Conservation (phyloP, 768 basidiomycete genomes). For the Hortiboletus campestris region DNA sequence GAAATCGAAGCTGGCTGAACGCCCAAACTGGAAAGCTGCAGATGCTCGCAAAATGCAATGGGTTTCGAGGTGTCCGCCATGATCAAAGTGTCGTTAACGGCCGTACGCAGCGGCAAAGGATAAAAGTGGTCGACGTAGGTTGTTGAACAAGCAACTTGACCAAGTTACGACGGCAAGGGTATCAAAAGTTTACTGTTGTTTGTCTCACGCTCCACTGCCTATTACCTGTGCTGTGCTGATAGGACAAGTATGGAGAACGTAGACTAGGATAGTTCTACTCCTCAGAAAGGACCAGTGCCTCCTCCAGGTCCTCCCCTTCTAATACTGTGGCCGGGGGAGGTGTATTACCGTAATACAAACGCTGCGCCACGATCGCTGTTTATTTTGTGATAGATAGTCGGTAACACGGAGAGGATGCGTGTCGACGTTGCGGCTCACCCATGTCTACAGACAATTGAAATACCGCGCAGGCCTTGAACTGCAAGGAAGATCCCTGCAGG, state of each 20-base stretch:
- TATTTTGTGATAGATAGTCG: slow-evolving; percentile 10
- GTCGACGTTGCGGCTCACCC: slow-evolving; percentile 44
- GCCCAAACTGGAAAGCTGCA: slow-evolving; percentile 93
- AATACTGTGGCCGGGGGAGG: slow-evolving; percentile 53
- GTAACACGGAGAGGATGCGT: slow-evolving; percentile 6
- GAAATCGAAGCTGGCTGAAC: slow-evolving; percentile 96
- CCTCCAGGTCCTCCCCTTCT: slow-evolving; percentile 65
- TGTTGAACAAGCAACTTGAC: slow-evolving; percentile 18
- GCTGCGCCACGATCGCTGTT: slow-evolving; percentile 69
- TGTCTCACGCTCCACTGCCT: slow-evolving; percentile 23
- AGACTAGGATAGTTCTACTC: slow-evolving; percentile 37
- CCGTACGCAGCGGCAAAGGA: slow-evolving; percentile 16
- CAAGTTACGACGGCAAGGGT: slow-evolving; percentile 13
- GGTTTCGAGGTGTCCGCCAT: slow-evolving; percentile 53
- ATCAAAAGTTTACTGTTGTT: slow-evolving; percentile 32
- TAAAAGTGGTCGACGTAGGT: slow-evolving; percentile 19
- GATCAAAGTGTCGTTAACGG: slow-evolving; percentile 17
- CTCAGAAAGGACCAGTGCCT: slow-evolving; percentile 66
- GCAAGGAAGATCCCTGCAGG: slow-evolving; percentile 64
- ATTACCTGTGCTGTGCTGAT: background rate
- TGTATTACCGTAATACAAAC: slow-evolving; percentile 68
- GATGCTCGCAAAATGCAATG: slow-evolving; percentile 86
- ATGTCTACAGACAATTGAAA: slow-evolving; percentile 80
- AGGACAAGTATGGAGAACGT: background rate
- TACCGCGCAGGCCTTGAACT: slow-evolving; percentile 80